Conservation (phyloP, 805 yeast species). For the Wickerhamiella qilinensis region DNA sequence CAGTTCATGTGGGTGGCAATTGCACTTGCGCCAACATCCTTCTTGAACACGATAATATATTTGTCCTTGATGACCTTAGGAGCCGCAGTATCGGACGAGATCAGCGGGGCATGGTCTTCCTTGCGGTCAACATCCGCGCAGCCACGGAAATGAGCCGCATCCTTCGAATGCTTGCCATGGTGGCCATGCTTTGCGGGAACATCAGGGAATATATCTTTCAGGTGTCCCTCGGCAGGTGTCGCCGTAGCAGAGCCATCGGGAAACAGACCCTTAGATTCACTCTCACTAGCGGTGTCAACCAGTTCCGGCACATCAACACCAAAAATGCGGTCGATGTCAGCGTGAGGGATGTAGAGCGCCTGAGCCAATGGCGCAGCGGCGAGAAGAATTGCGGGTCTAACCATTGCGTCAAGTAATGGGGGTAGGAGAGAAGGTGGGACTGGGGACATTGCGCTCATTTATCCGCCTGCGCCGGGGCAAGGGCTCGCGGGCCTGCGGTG, state of each 20-base stretch:
- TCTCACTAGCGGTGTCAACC: not conserved
- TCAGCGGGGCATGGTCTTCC: conserved; percentile 28
- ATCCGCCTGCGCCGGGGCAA: conserved; percentile 3
- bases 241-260: not conserved
- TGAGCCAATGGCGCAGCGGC: conserved; percentile 11
- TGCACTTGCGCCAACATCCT: conserved; percentile 35
- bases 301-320: not conserved
- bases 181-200: not conserved
- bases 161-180: not conserved
- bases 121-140: not conserved
- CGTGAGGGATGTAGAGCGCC: conserved; percentile 17
- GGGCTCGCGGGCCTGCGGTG: no score
- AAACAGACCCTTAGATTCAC: not conserved
- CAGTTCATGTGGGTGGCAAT: conserved; percentile 50
- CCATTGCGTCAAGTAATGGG: conserved; percentile 9
- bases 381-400: conserved; percentile 12
- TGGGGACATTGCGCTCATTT: not conserved
- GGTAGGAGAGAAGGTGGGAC: not conserved
- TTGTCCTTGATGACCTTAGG: conserved; percentile 18
- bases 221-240: not conserved
- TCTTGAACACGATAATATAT: conserved; percentile 76
- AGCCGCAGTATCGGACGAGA: conserved; percentile 27
- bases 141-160: not conserved
- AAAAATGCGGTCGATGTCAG: conserved; percentile 1
- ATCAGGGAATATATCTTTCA: not conserved